These are phyloP conservation scores for Cryphonectria radicalis DNA, from an alignment of 2,329 filamentous ascomycete species.

Conservation along the genomic window DNA sequence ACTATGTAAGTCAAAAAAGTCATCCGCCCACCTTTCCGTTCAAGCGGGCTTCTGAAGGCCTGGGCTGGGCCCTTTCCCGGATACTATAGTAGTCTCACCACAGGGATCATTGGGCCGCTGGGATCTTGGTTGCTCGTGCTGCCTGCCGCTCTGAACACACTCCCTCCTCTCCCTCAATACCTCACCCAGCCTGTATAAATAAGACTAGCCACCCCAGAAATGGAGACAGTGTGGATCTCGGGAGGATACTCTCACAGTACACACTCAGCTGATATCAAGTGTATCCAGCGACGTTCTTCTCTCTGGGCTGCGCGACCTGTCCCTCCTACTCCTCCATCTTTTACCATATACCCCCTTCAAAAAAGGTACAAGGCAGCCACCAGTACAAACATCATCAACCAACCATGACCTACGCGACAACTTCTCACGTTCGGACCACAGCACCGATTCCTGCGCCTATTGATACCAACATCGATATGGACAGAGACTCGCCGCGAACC, in stretches of 20 bases:
- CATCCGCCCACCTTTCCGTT: constrained; percentile 2
- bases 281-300: constrained; percentile 14
- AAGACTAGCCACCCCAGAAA: constrained; percentile 24
- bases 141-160: neutral
- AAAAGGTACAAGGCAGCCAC: constrained; percentile 8
- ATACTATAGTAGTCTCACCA: neutral
- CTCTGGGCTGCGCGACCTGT: constrained; percentile 20
- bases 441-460: constrained; percentile 27
- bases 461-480: constrained; percentile 34
- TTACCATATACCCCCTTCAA: neutral
- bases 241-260: constrained; percentile 17
- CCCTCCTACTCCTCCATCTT: constrained; percentile 20
- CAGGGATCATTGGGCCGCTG: constrained; percentile 4
- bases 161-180: constrained; percentile 8
- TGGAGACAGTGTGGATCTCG: constrained; percentile 26
- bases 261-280: constrained; percentile 13
- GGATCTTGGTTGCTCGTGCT: neutral
- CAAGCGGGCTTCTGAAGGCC: neutral
- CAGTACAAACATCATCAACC: neutral
- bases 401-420: constrained; percentile 29
- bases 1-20: constrained; percentile 2
- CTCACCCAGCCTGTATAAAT: constrained; percentile 14
- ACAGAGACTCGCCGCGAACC: constrained; percentile 41
- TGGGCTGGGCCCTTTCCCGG: neutral
- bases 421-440: constrained; percentile 31